Evolutionary conservation across 305 asterid genomes (phyloP).

Genomic region (Plantago coronopus): DNA sequence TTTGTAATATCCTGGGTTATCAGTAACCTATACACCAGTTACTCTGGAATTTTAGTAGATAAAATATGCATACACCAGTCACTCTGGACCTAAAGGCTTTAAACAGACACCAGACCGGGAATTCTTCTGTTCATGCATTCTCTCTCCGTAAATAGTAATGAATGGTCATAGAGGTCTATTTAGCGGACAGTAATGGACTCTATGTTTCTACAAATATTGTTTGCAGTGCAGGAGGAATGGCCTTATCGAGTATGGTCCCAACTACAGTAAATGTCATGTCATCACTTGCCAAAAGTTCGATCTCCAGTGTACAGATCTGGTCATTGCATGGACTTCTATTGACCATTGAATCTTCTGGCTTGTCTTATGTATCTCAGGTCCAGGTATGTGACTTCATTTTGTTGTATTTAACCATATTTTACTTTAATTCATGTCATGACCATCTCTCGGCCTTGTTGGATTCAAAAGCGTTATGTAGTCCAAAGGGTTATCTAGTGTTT

Average conservation of each 20-base stretch:
- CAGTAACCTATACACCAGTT: constrained; percentile 1
- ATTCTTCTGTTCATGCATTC: constrained; percentile 5
- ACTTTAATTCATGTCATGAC: too few relatives aligned
- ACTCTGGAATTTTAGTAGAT: constrained; percentile 7
- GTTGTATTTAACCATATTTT: too few relatives aligned
- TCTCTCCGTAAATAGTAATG: constrained; percentile 15
- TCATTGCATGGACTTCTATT: constrained; percentile 97
- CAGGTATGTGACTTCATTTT: constrained; percentile 53
- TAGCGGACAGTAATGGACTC: constrained; percentile 23
- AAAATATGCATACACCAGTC: constrained; percentile 2
- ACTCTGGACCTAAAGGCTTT: constrained; percentile 10
- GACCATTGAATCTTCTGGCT: constrained; percentile 98
- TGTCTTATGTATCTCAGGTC: constrained; percentile 91
- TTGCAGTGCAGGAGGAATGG: constrained; percentile 99
- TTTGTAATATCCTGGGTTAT: neutral
- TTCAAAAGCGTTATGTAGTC: too few relatives aligned
- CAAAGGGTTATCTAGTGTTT: neutral
- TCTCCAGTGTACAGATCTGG: constrained; percentile 82
- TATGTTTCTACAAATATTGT: constrained; percentile 34
- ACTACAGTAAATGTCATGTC: constrained; percentile 82
- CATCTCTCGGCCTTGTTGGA: too few relatives aligned
- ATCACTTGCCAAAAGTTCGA: constrained; percentile 72
- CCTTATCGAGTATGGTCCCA: constrained; percentile 96
- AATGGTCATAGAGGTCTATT: constrained; percentile 5
- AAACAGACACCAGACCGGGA: neutral